Conservation (phyloP, 169 alveolate genomes). For the Babesia bigemina region DNA sequence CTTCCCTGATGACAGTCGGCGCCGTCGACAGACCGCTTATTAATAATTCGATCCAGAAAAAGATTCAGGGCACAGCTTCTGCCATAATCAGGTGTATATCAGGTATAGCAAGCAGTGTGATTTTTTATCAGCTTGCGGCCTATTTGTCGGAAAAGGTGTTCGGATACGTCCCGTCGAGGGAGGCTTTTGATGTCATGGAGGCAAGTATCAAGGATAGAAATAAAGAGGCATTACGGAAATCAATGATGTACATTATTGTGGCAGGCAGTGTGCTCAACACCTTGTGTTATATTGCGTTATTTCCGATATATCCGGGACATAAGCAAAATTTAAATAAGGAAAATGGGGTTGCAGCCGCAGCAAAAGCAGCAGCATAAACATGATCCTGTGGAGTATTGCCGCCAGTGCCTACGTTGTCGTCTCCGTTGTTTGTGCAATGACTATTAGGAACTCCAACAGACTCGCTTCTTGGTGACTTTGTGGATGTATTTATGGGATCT, state of each 20-base stretch:
- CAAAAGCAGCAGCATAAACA: too few relatives aligned
- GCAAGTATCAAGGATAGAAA: not conserved
- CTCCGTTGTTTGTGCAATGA: slow-evolving; percentile 1
- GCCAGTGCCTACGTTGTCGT: too few relatives aligned
- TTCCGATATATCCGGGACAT: slow-evolving; percentile 26
- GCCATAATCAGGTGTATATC: slow-evolving; percentile 83
- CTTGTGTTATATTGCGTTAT: slow-evolving; percentile 4
- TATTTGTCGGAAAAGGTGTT: slow-evolving; percentile 83
- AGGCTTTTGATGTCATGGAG: not conserved
- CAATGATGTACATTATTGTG: slow-evolving; percentile 20
- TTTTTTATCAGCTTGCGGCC: slow-evolving; percentile 89
- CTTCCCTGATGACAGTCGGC: slow-evolving; percentile 87
- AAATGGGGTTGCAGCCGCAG: too few relatives aligned
- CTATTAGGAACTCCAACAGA: too few relatives aligned
- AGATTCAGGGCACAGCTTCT: slow-evolving; percentile 83
- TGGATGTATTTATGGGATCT: too few relatives aligned
- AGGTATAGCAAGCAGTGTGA: slow-evolving; percentile 84
- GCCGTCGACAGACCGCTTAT: slow-evolving; percentile 88
- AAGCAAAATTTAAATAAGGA: not conserved
- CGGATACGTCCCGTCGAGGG: slow-evolving; percentile 54
- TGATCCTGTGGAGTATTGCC: too few relatives aligned
- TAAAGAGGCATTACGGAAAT: slow-evolving; percentile 6
- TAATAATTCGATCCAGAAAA: slow-evolving; percentile 85
- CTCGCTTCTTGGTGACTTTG: too few relatives aligned
- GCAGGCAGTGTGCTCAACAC: slow-evolving; percentile 10